phyloP scores from a whole-genome alignment of 2,329 filamentous ascomycete genomes.

The Aurifilum marmelostoma region DNA sequence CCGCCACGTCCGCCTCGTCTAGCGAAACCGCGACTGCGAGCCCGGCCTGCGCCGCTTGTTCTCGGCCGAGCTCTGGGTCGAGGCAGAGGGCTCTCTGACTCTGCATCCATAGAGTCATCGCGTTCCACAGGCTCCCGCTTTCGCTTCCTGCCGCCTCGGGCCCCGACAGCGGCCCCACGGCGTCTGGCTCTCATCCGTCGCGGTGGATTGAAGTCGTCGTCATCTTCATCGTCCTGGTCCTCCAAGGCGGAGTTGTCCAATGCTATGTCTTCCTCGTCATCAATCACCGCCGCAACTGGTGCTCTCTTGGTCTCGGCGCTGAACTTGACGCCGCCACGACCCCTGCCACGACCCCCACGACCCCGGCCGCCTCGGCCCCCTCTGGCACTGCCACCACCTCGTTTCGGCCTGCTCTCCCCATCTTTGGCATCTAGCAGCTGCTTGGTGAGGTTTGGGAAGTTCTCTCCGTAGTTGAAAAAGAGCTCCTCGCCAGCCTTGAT shows the following conservation, averaged over 20 bases:
- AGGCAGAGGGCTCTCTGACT: conserved; percentile 18
- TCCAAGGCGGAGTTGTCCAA: conserved; percentile 16
- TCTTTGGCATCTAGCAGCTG: conserved; percentile 52
- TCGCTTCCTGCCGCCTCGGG: conserved; percentile 26
- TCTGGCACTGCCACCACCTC: conserved; percentile 18
- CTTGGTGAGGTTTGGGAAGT: conserved; percentile 65
- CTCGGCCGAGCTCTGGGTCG: conserved; percentile 16
- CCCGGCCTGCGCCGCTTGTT: conserved; percentile 18
- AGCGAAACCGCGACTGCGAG: conserved; percentile 11
- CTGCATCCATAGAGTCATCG: conserved; percentile 11
- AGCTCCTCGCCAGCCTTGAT: conserved; percentile 76
- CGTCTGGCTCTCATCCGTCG: conserved; percentile 18
- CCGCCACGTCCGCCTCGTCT: conserved; percentile 25
- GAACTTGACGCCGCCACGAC: conserved; percentile 24
- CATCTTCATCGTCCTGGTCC: conserved; percentile 33
- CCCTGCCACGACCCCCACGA: conserved; percentile 26
- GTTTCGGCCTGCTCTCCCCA: conserved; percentile 23
- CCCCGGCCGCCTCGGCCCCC: conserved; percentile 24
- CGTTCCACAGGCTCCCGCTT: conserved; percentile 15
- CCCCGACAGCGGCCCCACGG: conserved; percentile 16
- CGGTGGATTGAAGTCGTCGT: conserved; percentile 29
- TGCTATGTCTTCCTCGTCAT: conserved; percentile 20
- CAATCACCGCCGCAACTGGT: conserved; percentile 11
- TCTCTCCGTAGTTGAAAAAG: conserved; percentile 79
- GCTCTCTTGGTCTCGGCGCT: conserved; percentile 27